These are phyloP conservation scores for Candida ponderosae DNA, from an alignment of 805 yeast species.

Conservation along the genomic window DNA sequence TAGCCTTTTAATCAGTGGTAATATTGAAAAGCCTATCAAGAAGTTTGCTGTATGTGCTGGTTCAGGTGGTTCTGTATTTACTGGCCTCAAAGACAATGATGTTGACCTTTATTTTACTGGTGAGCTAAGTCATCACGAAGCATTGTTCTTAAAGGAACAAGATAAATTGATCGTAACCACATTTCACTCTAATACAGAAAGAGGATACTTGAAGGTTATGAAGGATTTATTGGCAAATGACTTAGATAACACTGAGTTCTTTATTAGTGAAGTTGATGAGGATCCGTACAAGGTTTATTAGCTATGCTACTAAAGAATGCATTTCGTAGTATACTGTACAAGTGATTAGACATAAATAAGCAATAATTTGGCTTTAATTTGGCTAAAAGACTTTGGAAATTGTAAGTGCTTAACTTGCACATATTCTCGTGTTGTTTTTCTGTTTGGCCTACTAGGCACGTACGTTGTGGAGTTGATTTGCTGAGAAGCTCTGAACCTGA, in stretches of 20 bases:
- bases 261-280: constrained; percentile 12
- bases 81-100: constrained; percentile 42
- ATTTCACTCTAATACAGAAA: constrained; percentile 89
- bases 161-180: constrained; percentile 71
- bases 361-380: too few species aligned
- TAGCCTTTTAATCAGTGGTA: constrained; percentile 56
- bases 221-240: constrained; percentile 27
- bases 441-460: too few species aligned
- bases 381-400: too few species aligned
- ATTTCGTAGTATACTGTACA: too few species aligned
- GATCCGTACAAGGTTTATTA: constrained; percentile 12
- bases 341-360: too few species aligned
- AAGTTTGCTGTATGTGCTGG: constrained; percentile 92
- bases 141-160: constrained; percentile 57
- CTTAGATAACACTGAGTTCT: constrained; percentile 5
- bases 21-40: constrained; percentile 25
- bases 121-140: constrained; percentile 92
- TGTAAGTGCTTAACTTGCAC: too few species aligned
- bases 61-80: constrained; percentile 75
- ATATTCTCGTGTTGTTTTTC: too few species aligned
- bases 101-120: constrained; percentile 82
- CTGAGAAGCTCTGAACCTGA: too few species aligned
- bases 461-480: too few species aligned
- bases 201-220: constrained; percentile 64
- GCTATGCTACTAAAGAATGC: neutral